A percentile compares a stretch with the other conserved stretches of the same genome.
Evolutionary conservation across 371 early-diverging fungal species (phyloP).

Genomic region (Aphelidium insulamus): DNA sequence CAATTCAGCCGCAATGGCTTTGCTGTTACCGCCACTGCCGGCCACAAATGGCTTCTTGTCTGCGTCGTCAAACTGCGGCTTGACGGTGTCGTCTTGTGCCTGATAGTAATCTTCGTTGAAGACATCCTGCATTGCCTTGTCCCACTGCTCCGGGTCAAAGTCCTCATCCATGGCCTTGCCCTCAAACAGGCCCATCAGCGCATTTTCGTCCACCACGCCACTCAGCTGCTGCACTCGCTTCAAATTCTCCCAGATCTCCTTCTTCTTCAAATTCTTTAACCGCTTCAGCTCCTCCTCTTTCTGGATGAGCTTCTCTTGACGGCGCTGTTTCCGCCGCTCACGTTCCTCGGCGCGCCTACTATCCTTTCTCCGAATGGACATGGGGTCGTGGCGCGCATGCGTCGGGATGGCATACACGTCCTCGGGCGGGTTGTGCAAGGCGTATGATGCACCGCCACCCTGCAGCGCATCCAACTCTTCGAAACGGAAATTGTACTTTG

Average conservation of each 20-base stretch:
- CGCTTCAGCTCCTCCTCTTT: slow-evolving; percentile 67
- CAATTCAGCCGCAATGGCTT: background rate
- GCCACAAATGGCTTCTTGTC: too few species aligned
- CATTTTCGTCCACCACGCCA: slow-evolving; percentile 34
- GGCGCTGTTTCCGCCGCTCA: slow-evolving; percentile 36
- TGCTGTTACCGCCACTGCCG: too few species aligned
- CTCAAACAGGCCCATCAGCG: slow-evolving; percentile 21
- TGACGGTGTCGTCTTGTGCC: slow-evolving; percentile 7
- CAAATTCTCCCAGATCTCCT: slow-evolving; percentile 49
- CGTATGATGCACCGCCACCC: too few species aligned
- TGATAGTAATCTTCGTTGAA: slow-evolving; percentile 52
- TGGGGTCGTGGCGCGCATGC: background rate
- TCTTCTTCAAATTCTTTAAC: slow-evolving; percentile 65
- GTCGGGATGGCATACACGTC: background rate
- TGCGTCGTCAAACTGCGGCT: slow-evolving; percentile 17
- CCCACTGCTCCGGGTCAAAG: slow-evolving; percentile 65
- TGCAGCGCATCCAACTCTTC: slow-evolving; percentile 54
- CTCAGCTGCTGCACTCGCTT: slow-evolving; percentile 62
- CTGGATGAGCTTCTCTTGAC: slow-evolving; percentile 32
- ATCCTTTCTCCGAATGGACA: slow-evolving; percentile 35
- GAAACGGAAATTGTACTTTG: slow-evolving; percentile 72
- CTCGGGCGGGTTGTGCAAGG: too few species aligned
- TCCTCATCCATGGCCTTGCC: slow-evolving; percentile 66
- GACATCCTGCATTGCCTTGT: slow-evolving; percentile 48
- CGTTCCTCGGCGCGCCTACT: slow-evolving; percentile 45